Conservation (phyloP, 106 monocot species). For the Platanthera guangdongensis region DNA sequence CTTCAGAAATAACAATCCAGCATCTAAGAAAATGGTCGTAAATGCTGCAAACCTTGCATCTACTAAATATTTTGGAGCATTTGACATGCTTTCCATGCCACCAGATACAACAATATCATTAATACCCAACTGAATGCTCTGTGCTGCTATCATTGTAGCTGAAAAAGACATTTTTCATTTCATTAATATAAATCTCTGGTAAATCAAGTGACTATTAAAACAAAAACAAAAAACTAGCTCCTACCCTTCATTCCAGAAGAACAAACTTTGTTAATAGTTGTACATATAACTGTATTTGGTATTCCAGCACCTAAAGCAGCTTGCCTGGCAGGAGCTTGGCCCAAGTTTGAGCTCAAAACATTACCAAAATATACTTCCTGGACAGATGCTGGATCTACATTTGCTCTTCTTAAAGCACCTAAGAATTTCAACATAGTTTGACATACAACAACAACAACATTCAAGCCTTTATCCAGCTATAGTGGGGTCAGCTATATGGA, state of each 20-base stretch:
- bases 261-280: conserved; percentile 95
- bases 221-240: background rate
- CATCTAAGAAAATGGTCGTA: background rate
- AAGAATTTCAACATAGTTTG: conserved; percentile 4
- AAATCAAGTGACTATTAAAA: background rate
- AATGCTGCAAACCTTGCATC: conserved; percentile 65
- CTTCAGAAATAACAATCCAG: background rate
- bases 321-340: conserved; percentile 97
- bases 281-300: conserved; percentile 79
- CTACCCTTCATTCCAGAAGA: conserved; percentile 97
- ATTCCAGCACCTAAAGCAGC: conserved; percentile 98
- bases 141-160: conserved; percentile 94
- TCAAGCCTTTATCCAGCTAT: too few species aligned
- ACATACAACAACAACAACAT: background rate
- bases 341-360: conserved; percentile 94
- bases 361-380: conserved; percentile 99
- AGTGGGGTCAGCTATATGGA: too few species aligned
- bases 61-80: conserved; percentile 93
- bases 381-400: conserved; percentile 83
- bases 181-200: background rate
- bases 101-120: conserved; percentile 94
- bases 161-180: background rate
- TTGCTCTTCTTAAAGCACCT: conserved; percentile 84
- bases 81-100: conserved; percentile 99
- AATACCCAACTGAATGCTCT: conserved; percentile 86